Evolutionary conservation across 768 basidiomycete genomes (phyloP), one percentile per base, ranked within the genome.

Genomic region (Calocybe cyanea): DNA sequence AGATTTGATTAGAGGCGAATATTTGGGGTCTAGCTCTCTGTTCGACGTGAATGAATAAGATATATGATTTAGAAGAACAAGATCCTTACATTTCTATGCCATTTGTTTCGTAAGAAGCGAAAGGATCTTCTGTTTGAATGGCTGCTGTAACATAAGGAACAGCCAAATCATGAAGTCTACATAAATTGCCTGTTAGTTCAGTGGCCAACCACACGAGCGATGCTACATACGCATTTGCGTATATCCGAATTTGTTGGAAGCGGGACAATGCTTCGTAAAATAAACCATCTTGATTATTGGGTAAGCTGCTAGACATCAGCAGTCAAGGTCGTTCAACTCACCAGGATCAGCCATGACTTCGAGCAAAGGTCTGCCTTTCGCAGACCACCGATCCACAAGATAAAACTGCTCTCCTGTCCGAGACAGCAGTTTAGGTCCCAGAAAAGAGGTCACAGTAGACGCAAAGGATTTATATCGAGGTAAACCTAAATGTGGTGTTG

Each of bases 81-180:
- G 13, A 3, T 1, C 58, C 78, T 17, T 62, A 85, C 83, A 91
- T 61, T 54, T 81, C 61, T 17, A 92, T 65, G 1, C 85, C 87
- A 46, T 72, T 83, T 0, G 60, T 65, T 17, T 68, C 63, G 50
- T 78, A 67, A 11, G 78, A 72, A 10, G 69, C 65, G 59, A 91
- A 92, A 0, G 79, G 73, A 61, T 94, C 86, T 49, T 74, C 63
- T 0, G 68, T 62, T 48, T 88, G 85, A 24, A 92, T 84, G 7
- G 81, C 80, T 6, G 87, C 79, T 1, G 88, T 91, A 13, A 85
- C 66, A 57, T 87, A 94, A 0, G 92, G 88, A 2, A 95, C 92
- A 0, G 91, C 91, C 2, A 68, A 46, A 55, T 94, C 92, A 54
- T 85, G 81, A 13, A 89, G 63, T 2, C 83, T 85, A 49, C 15